These are phyloP conservation scores for Pueraria montana DNA, from an alignment of 306 rosid genomes.

Conservation along the genomic window DNA sequence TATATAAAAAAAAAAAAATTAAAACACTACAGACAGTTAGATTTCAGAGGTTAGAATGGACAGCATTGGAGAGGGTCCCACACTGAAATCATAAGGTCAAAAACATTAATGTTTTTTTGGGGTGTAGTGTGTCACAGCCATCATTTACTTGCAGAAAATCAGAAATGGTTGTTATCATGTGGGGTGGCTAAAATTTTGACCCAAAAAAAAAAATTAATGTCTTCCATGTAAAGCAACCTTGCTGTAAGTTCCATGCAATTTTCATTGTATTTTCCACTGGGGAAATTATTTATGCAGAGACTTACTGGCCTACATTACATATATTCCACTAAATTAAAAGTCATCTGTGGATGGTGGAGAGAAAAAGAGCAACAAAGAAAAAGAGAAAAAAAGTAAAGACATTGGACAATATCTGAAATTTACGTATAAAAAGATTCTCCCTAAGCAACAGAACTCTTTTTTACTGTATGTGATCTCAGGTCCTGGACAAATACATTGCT, in stretches of 20 bases:
- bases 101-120: conserved; percentile 51
- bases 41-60: conserved; percentile 54
- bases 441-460: neutral
- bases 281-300: neutral
- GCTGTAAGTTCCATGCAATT: conserved; percentile 13
- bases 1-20: neutral
- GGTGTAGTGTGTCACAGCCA: conserved; percentile 32
- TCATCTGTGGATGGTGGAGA: neutral
- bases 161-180: conserved; percentile 49
- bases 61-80: conserved; percentile 55
- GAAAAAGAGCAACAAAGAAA: neutral
- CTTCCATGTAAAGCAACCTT: conserved; percentile 59
- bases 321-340: neutral
- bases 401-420: neutral
- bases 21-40: conserved; percentile 45
- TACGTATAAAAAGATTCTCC: neutral
- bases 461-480: no score
- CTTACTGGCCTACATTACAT: neutral
- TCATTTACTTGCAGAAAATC: conserved; percentile 29
- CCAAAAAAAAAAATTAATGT: conserved; percentile 32
- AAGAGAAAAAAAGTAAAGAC: neutral
- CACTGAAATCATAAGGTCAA: conserved; percentile 55
- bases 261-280: neutral
- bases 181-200: conserved; percentile 56
- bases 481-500: no score